These are phyloP conservation scores for Herpotrichia juniperi DNA, from an alignment of 2,329 filamentous ascomycete species.

Conservation along the genomic window DNA sequence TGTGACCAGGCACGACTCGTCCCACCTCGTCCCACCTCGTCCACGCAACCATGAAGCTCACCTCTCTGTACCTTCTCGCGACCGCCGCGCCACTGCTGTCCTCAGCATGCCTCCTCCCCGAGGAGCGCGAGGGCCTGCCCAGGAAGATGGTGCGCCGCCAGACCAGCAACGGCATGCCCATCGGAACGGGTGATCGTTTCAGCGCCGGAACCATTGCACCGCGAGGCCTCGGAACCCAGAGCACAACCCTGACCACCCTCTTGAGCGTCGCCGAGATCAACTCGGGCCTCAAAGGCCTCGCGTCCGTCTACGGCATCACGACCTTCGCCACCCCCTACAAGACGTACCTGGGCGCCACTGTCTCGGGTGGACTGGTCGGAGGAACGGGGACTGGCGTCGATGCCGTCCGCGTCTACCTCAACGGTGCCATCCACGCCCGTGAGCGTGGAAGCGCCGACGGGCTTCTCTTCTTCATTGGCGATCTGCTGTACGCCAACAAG, in stretches of 20 bases:
- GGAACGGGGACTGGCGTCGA: conserved; percentile 45
- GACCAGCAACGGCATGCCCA: not conserved
- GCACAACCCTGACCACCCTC: conserved; percentile 47
- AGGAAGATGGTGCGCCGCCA: not conserved
- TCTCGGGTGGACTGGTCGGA: conserved; percentile 50
- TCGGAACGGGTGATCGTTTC: conserved; percentile 40
- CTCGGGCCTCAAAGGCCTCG: conserved; percentile 52
- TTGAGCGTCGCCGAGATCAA: conserved; percentile 55
- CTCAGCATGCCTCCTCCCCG: not conserved
- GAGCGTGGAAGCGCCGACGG: conserved; percentile 64
- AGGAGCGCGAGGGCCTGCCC: not conserved
- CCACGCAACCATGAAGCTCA: not conserved
- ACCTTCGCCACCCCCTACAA: conserved; percentile 52
- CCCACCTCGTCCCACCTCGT: too few relatives aligned
- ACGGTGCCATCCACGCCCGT: conserved; percentile 62
- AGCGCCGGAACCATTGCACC: conserved; percentile 50
- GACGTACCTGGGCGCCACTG: conserved; percentile 49
- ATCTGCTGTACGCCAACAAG: conserved; percentile 61
- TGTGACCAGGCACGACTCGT: too few relatives aligned
- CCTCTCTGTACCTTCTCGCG: not conserved
- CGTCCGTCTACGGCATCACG: conserved; percentile 48
- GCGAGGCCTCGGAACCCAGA: conserved; percentile 49
- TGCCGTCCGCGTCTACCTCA: conserved; percentile 59
- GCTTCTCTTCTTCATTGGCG: conserved; percentile 63
- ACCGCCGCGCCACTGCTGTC: not conserved